Percentiles rank a stretch among this genome's conserved stretches.
phyloP scores from a whole-genome alignment of 179 eudicot genomes.

The Beta lomatogona region DNA sequence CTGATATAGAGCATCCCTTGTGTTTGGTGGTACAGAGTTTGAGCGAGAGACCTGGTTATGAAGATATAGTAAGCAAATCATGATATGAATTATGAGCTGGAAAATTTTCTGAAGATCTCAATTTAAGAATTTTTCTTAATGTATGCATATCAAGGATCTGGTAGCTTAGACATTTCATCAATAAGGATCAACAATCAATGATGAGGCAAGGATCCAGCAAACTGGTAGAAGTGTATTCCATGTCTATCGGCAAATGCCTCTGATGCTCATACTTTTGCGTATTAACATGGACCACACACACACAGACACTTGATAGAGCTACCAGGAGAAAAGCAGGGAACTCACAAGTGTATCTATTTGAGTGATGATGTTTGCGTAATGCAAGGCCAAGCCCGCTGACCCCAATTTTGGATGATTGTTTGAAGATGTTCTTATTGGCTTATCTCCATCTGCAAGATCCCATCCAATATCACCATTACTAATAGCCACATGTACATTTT shows the following conservation, averaged over 20 bases:
- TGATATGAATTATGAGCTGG: background rate
- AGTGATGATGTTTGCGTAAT: conserved; percentile 87
- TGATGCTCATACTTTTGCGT: background rate
- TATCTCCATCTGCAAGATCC: conserved; percentile 39
- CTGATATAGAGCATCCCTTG: conserved; percentile 89
- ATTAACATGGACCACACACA: too few species aligned
- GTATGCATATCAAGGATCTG: background rate
- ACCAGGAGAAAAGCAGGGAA: background rate
- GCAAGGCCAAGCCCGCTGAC: conserved; percentile 92
- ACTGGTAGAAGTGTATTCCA: background rate
- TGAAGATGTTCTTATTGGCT: conserved; percentile 35
- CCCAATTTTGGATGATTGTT: conserved; percentile 67
- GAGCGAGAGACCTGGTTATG: conserved; percentile 84
- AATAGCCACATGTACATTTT: background rate
- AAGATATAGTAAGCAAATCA: conserved; percentile 6
- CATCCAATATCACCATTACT: conserved; percentile 1
- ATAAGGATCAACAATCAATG: background rate
- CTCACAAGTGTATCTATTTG: conserved; percentile 95
- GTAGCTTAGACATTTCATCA: background rate
- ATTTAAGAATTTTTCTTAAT: too few species aligned
- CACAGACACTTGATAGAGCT: background rate
- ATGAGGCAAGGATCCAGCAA: background rate
- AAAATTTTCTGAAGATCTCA: background rate
- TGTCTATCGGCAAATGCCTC: background rate
- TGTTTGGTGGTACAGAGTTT: conserved; percentile 84